Base-by-base conservation (phyloP, 2,329 filamentous ascomycete species). In the Neocatenulostroma microsporum region DNA sequence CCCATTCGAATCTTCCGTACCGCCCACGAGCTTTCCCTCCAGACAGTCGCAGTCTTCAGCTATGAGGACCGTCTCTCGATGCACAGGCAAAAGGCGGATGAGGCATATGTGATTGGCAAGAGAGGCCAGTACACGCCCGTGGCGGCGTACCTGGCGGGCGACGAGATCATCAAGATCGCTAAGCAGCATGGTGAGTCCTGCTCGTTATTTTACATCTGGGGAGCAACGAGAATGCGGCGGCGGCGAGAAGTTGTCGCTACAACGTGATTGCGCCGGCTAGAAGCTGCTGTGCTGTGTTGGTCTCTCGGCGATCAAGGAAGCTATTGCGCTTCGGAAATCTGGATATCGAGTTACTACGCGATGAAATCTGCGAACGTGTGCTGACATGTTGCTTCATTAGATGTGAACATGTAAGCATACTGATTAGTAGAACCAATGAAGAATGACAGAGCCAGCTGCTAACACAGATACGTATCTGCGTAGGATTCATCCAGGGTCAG, bases 31-130 rank as follows among this genome's bases (percentile, higher is more conserved):
- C 78, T 96, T 61, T 96, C 89, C 28, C 78, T 96, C 49, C 89
- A 95, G 73, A 94, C 85, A 21, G 82, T 91, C 46, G 85, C 85
- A 40, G 80, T 93, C 65, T 93, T 84, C 76, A 88, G 80, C 69
- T 91, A 96, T 77, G 91, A 98, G 73, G 91, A 98, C 66, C 86
- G 91, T 59, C 78, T 98, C 56, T 87, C 84, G 64, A 96, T 96
- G 91, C 91, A 98, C 72, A 77, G 91, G 67, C 91, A 98, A 67
- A 96, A 98, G 80, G 91, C 91, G 65, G 91, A 98, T 61, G 91
- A 98, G 72, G 91, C 91, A 55, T 98, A 98, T 69, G 86, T 94
- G 68, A 98, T 98, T 70, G 91, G 91, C 57, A 84, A 87, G 67
- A 84, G 89, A 50, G 91, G 91, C 51, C 86, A 98, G 70, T 98